These are phyloP conservation scores for Protea cynaroides DNA, from an alignment of 164 flowering plant genomes.

Conservation along the genomic window DNA sequence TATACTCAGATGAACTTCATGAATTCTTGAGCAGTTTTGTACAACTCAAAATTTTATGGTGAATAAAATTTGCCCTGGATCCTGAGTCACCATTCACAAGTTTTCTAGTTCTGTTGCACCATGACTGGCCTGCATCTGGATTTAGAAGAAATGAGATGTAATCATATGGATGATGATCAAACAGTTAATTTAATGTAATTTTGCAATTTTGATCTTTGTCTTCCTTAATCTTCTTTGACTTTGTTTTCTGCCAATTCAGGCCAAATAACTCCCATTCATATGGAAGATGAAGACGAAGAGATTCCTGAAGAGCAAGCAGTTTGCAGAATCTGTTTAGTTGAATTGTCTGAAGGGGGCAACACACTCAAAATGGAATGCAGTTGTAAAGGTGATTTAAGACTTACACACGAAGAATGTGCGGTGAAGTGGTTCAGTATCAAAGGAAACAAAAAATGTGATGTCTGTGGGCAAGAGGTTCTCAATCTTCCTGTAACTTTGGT, in stretches of 20 bases:
- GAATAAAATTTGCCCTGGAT: too few species aligned
- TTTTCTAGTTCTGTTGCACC: neutral
- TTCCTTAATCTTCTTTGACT: neutral
- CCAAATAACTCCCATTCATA: slow-evolving; percentile 36
- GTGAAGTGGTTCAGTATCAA: slow-evolving; percentile 72
- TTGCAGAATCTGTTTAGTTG: slow-evolving; percentile 82
- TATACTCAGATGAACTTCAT: too few species aligned
- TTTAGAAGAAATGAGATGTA: too few species aligned
- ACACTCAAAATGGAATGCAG: slow-evolving; percentile 85
- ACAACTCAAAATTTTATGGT: too few species aligned
- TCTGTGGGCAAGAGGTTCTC: slow-evolving; percentile 73
- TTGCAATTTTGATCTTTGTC: too few species aligned
- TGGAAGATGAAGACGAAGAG: slow-evolving; percentile 61
- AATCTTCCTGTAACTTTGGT: slow-evolving; percentile 88
- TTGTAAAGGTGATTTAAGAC: slow-evolving; percentile 86
- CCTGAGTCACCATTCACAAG: neutral
- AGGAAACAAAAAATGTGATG: slow-evolving; percentile 73
- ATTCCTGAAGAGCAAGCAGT: slow-evolving; percentile 92
- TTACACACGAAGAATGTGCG: slow-evolving; percentile 80
- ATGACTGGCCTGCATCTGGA: neutral
- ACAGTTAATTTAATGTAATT: neutral
- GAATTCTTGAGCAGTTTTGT: too few species aligned
- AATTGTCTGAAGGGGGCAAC: slow-evolving; percentile 49
- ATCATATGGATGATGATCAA: neutral
- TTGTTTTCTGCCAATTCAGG: slow-evolving; percentile 31